A percentile compares a stretch with the other conserved stretches of the same genome.
Evolutionary conservation across 1,284 basidiomycete genomes (phyloP).

Genomic region (Tilletia indica): DNA sequence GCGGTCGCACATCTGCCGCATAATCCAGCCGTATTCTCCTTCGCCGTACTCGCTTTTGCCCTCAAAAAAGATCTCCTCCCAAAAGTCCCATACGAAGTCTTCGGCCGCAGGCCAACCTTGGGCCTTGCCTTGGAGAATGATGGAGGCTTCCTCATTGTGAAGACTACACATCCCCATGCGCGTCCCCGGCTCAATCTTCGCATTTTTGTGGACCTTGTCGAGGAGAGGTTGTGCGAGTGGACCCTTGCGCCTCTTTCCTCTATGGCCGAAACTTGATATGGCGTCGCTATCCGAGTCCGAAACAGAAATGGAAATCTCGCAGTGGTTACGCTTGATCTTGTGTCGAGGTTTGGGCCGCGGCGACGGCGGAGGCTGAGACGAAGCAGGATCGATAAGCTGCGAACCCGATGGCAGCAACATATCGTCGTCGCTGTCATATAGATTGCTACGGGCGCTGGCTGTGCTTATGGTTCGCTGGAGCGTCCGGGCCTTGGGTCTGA

Average conservation of each 20-base stretch:
- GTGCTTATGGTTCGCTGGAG: not conserved
- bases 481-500: not conserved
- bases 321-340: not conserved
- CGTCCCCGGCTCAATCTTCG: not conserved
- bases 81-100: not conserved
- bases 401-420: not conserved
- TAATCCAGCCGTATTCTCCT: not conserved
- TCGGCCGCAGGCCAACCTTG: not conserved
- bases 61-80: not conserved
- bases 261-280: no score
- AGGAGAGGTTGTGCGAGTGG: slow-evolving; percentile 1
- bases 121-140: slow-evolving; percentile 1
- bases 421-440: not conserved
- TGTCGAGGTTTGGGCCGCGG: not conserved
- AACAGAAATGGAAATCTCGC: no score
- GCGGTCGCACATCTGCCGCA: slow-evolving; percentile 13
- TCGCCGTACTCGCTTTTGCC: not conserved
- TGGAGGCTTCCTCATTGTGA: slow-evolving; percentile 1
- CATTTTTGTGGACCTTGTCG: not conserved
- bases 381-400: not conserved
- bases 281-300: not conserved
- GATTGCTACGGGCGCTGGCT: not conserved
- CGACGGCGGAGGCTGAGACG: no score
- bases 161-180: not conserved
- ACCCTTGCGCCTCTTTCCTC: no score